Evolutionary conservation across 495 filamentous ascomycete genomes (phyloP), one percentile per base, ranked within the genome.

Genomic region (Trichoderma gamsii): DNA sequence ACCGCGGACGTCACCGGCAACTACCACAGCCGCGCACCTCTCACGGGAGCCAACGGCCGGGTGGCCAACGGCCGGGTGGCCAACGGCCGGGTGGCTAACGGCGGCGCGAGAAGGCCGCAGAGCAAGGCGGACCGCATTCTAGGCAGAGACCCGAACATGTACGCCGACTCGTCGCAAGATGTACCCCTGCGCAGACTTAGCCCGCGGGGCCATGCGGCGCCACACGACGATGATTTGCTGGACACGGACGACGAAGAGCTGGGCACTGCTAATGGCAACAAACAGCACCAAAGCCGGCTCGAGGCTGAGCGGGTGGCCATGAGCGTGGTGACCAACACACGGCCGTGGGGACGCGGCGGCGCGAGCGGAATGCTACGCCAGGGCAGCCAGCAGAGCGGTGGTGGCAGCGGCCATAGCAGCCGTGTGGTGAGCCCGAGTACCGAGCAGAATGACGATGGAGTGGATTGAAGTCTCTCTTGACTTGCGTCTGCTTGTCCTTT

Each of bases 81-180:
- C 23, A 61, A 61, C 27, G 29, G 29, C 29, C 29, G 29, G 29
- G 1, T 4, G 4, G 29, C 4, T 4, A 29, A 29, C 29, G 56
- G 56, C 23, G 56, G 56, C 56, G 56, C 56, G 23, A 72, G 75
- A 9, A 67, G 70, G 43, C 75, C 78, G 4, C 81, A 77, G 4
- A 80, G 76, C 64, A 84, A 84, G 67, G 82, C 82, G 8, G 82
- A 83, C 69, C 79, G 82, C n/a, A 72, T 84, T 2, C 68, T 84
- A 4, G 82, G 82, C 27, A 76, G 82, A 7, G 82, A 84, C 66
- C 82, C 82, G 21, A 81, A 79, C 68, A 68, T 82, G 51, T 83
- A 81, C 69, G 77, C 67, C 3, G 82, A 84, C 59, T 77, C 75
- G 64, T 74, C 72, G 23, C 46, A 73, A 9, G 71, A 76, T 25